Base-by-base conservation (phyloP, 805 yeast species). In the Lipomyces yamadae region DNA sequence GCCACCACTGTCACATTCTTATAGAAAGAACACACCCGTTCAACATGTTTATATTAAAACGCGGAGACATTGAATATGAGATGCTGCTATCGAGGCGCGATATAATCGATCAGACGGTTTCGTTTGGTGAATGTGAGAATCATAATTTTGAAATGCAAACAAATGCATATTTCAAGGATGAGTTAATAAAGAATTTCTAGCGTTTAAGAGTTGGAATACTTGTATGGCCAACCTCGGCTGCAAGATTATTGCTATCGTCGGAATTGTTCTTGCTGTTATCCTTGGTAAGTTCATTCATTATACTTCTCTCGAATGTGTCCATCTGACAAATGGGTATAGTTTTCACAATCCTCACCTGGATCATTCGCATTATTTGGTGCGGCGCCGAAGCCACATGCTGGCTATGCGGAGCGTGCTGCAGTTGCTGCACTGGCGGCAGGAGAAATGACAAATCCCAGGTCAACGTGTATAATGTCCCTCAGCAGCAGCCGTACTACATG, bases 171-270 rank as follows among this genome's bases (percentile, higher is more conserved):
- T 42, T 8, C 39, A 18, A 24, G n/a, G 33, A 32, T 30, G 13
- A 34, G 33, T 10, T n/a, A 24, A 42, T n/a, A 35, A n/a, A 4
- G 11, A 3, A 48, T 56, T 29, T 57, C 18, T 60, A 68, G 74
- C 89, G 4, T 88, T 88, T 80, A 84, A 81, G 73, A 71, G 76
- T 62, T 90, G 96, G 95, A 86, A 88, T 74, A 84, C 90, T 2
- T 91, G 96, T 78, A 90, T 89, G 94, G 88, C 83, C 74, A 88
- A 89, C 76, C 86, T 79, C 56, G 81, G 87, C 58, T 91, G 96
- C 77, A 91, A 90, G 74, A 85, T 90, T 65, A 84, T 88, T 29
- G 93, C 90, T 3, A 90, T 90, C 56, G 90, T 89, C 13, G 88
- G 90, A 2, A 88, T 90, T 2, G 85, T 80, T 0, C 73, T 91